A percentile compares a stretch with the other conserved stretches of the same genome.
Conservation (phyloP, 495 filamentous ascomycete species). For the Penicillium coprophilum region DNA sequence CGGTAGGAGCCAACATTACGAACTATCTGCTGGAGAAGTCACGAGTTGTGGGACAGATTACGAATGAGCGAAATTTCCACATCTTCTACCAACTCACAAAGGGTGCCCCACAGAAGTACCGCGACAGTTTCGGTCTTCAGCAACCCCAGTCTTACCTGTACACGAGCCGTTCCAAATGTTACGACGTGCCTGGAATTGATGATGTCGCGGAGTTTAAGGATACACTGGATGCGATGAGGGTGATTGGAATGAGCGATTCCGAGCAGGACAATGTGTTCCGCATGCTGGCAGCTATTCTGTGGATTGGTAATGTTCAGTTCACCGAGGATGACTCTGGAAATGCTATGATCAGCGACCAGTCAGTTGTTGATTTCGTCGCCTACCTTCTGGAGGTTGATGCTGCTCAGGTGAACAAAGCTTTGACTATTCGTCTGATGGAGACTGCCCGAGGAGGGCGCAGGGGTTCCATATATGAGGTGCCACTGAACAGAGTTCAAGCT, state of each 20-base stretch:
- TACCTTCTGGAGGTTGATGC: constrained; percentile 90
- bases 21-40: constrained; percentile 97
- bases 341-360: constrained; percentile 79
- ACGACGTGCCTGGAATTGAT: constrained; percentile 89
- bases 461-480: constrained; percentile 86
- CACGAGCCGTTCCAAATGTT: constrained; percentile 90
- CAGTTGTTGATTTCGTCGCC: constrained; percentile 88
- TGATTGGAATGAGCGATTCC: constrained; percentile 82
- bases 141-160: constrained; percentile 93
- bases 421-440: constrained; percentile 87
- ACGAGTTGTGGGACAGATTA: constrained; percentile 92
- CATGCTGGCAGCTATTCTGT: constrained; percentile 89
- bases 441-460: constrained; percentile 79
- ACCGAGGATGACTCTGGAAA: constrained; percentile 85
- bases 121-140: constrained; percentile 84
- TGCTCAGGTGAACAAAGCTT: constrained; percentile 75
- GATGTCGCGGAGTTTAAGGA: constrained; percentile 89
- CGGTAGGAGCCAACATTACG: constrained; percentile 94
- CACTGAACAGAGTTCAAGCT: constrained; percentile 89
- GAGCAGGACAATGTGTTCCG: constrained; percentile 98
- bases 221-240: constrained; percentile 88
- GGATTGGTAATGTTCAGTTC: constrained; percentile 93
- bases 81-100: constrained; percentile 99
- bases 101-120: constrained; percentile 80
- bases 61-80: constrained; percentile 96